These are phyloP conservation scores for Backusella mclennaniae DNA, from an alignment of 192 early-diverging fungal genomes.

Conservation along the genomic window DNA sequence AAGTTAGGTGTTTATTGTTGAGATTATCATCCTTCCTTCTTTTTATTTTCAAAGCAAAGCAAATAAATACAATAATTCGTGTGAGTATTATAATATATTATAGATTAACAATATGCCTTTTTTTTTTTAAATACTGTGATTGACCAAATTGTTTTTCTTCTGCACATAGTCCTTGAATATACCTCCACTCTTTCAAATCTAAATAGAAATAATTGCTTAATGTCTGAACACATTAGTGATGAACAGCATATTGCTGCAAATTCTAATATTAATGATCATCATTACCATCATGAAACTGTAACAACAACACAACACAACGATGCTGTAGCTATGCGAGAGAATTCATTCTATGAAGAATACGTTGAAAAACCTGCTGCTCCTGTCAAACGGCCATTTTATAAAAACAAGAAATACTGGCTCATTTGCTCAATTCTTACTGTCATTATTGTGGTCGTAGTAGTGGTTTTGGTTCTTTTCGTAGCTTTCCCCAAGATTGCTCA, in stretches of 20 bases:
- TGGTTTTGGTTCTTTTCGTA: slow-evolving; percentile 50
- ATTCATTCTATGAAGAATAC: slow-evolving; percentile 35
- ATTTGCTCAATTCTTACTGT: slow-evolving; percentile 48
- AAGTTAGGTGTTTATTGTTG: not conserved
- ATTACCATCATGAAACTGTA: slow-evolving; percentile 19
- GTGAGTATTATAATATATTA: not conserved
- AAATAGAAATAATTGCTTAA: not conserved
- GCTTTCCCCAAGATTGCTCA: slow-evolving; percentile 54
- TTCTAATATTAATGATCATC: slow-evolving; percentile 6
- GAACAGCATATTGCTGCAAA: not conserved
- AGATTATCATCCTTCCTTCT: not conserved
- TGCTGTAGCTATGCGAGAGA: slow-evolving; percentile 5
- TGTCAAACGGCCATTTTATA: slow-evolving; percentile 40
- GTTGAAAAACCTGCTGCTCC: slow-evolving; percentile 41
- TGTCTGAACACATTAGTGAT: slow-evolving; percentile 19
- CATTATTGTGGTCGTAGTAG: slow-evolving; percentile 46
- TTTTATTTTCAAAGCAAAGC: not conserved
- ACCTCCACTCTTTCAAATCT: slow-evolving; percentile 16
- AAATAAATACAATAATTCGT: not conserved
- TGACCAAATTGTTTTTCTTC: not conserved
- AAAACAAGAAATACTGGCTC: slow-evolving; percentile 52
- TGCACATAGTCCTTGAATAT: not conserved
- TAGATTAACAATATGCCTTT: not conserved
- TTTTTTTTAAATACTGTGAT: not conserved
- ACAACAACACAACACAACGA: not conserved